Evolutionary conservation across 805 yeast species (phyloP).

Genomic region (Sugiyamaella qingdaonensis): DNA sequence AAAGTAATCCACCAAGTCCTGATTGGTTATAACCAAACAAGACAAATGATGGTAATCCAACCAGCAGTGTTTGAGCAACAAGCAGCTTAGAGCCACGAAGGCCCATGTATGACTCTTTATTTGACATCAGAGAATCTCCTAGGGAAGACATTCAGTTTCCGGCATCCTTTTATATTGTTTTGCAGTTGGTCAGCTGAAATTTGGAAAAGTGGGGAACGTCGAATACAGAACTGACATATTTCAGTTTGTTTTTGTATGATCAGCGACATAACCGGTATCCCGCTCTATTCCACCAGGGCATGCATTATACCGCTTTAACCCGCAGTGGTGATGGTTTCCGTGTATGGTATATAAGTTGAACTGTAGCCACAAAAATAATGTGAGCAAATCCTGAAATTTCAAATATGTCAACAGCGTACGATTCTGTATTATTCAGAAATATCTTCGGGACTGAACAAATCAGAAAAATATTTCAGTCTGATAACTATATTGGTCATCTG

Average conservation of each 20-base stretch:
- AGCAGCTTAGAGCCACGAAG: not conserved
- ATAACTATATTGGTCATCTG: not conserved
- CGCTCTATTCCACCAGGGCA: not conserved
- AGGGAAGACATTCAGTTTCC: too few relatives aligned
- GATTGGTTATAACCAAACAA: conserved; percentile 33
- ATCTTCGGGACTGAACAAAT: conserved; percentile 3
- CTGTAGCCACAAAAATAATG: too few relatives aligned
- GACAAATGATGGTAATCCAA: conserved; percentile 19
- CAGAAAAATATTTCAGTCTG: not conserved
- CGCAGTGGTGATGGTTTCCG: not conserved
- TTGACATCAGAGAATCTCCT: not conserved
- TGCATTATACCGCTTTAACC: not conserved
- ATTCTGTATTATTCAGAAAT: not conserved
- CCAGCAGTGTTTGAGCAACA: not conserved
- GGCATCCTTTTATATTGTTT: not conserved
- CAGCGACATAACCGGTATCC: too few relatives aligned
- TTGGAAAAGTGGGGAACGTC: not conserved
- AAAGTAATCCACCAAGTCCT: conserved; percentile 14
- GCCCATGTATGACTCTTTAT: not conserved
- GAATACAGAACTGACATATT: too few relatives aligned
- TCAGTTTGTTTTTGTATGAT: too few relatives aligned
- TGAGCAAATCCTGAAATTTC: too few relatives aligned
- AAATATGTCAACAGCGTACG: conserved; percentile 2
- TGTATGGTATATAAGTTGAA: too few relatives aligned
- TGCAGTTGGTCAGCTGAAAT: not conserved